Base-by-base conservation (phyloP, 2,329 filamentous ascomycete genomes). In the Magnaporthiopsis incrustans region DNA sequence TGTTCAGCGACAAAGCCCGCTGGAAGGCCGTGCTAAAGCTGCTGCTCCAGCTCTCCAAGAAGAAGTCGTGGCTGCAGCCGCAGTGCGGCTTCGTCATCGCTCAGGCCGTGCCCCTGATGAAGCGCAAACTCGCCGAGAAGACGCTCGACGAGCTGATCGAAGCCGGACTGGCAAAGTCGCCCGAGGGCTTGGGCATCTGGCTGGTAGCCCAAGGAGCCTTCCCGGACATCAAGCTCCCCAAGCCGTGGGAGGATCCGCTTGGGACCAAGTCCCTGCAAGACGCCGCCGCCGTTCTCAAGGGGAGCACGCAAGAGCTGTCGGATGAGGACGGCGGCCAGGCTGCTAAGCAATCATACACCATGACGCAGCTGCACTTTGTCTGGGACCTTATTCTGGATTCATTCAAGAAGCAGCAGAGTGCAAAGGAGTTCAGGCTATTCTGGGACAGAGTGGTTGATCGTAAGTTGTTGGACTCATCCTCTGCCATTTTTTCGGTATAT, bases 171-270 rank as follows among this genome's bases (percentile, higher is more conserved):
- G 85, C 87, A 11, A 89, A 89, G 73, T 94, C 92, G 0, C 89
- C 92, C 0, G 94, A 98, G 73, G 94, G 93, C 8, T 86, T 97
- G 27, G 92, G 91, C 0, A 85, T 97, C 64, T 98, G 93, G 92
- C 80, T 98, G 38, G 84, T 85, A 6, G 84, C 89, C 1, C 82
- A 85, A 66, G 82, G 84, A 62, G 78, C 78, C 26, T 92, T 90
- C 69, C 84, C 89, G 0, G 78, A 83, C 10, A 79, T 89, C 64
- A 84, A 85, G 61, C 78, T 90, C 57, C 89, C 89, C 0, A 87
- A 89, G 67, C 82, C 91, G 2, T 97, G 93, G 92, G 83, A 85
- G 61, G 87, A 95, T 70, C 93, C 92, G 2, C 75, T 97, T 60
- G 84, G 86, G 22, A 79, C 82, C 4, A 87, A 89, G 68, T 88